Percentiles rank a stretch among this genome's conserved stretches.
phyloP scores from a whole-genome alignment of 2,329 filamentous ascomycete species.

The Colletotrichum tropicale region DNA sequence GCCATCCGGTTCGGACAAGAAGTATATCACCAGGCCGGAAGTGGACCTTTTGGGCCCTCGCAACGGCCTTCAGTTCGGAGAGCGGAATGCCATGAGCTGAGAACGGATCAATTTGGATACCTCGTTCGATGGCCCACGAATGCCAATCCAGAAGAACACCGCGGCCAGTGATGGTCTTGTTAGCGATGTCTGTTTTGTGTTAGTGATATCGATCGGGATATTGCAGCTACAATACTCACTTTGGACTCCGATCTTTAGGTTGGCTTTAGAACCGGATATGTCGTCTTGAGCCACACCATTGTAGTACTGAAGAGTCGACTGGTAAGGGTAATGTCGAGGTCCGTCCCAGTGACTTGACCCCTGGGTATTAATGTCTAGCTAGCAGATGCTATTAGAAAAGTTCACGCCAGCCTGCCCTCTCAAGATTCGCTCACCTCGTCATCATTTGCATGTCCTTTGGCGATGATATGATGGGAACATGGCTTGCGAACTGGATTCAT shows the following conservation, averaged over 20 bases:
- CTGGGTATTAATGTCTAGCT: constrained; percentile 16
- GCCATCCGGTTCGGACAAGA: constrained; percentile 58
- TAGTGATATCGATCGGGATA: too few species aligned
- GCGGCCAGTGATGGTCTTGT: background rate
- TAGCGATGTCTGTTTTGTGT: background rate
- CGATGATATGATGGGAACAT: constrained; percentile 21
- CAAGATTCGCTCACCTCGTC: constrained; percentile 16
- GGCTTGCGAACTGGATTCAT: constrained; percentile 22
- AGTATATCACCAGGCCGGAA: background rate
- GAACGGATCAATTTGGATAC: background rate
- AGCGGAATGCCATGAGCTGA: background rate
- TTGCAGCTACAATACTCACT: too few species aligned
- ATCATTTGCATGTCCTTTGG: constrained; percentile 24
- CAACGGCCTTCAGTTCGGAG: background rate
- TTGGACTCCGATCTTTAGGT: background rate
- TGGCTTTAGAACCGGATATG: background rate
- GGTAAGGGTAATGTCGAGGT: constrained; percentile 12
- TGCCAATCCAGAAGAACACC: background rate
- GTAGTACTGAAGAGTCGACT: constrained; percentile 12
- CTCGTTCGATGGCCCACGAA: background rate
- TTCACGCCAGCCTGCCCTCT: background rate
- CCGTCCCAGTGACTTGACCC: constrained; percentile 20
- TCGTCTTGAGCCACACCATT: constrained; percentile 10
- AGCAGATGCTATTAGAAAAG: background rate
- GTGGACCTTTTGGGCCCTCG: background rate